phyloP scores from a whole-genome alignment of 768 basidiomycete genomes.

The Boletus sp. region DNA sequence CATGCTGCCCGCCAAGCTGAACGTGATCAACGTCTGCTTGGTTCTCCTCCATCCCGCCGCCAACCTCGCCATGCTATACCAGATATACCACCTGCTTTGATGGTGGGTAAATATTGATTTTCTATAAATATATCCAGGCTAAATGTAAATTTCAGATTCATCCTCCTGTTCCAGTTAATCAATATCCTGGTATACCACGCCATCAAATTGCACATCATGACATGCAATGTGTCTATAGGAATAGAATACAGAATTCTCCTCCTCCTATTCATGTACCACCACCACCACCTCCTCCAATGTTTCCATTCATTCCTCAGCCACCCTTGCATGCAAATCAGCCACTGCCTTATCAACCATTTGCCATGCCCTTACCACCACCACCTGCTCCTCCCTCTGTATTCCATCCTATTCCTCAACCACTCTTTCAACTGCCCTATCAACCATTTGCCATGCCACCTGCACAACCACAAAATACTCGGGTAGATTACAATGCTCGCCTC shows the following conservation, averaged over 20 bases:
- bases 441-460: no score
- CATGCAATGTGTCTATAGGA: not conserved
- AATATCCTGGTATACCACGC: not conserved
- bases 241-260: not conserved
- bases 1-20: not conserved
- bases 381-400: no score
- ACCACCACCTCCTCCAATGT: not conserved
- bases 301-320: no score
- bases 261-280: no score
- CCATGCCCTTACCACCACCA: no score
- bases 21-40: not conserved
- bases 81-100: not conserved
- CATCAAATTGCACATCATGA: conserved; percentile 4
- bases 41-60: not conserved
- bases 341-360: no score
- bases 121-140: not conserved
- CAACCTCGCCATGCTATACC: not conserved
- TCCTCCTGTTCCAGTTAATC: conserved; percentile 1
- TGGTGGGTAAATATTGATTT: not conserved
- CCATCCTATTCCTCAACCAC: no score
- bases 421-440: no score
- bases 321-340: no score
- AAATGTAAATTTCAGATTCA: not conserved
- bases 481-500: no score
- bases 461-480: no score